A percentile compares a stretch with the other conserved stretches of the same genome.
These are phyloP conservation scores for Cystobasidiaceae sp. DNA, from an alignment of 1,284 basidiomycete species.

Conservation along the genomic window DNA sequence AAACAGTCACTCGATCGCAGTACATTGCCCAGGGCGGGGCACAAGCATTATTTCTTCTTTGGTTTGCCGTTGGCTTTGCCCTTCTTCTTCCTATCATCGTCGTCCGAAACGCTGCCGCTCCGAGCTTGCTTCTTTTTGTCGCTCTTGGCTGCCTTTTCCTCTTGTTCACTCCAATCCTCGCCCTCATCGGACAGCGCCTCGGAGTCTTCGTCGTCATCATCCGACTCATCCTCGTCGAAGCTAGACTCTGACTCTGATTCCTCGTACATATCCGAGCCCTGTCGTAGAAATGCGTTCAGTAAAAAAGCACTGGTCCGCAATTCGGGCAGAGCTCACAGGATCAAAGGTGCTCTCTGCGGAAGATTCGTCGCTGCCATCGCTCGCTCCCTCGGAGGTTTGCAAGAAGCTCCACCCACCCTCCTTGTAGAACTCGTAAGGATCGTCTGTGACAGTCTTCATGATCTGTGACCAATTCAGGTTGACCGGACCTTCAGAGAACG, in stretches of 20 bases:
- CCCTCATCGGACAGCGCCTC: constrained; percentile 45
- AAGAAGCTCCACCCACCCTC: constrained; percentile 95
- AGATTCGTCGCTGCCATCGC: constrained; percentile 40
- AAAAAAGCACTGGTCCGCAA: not conserved
- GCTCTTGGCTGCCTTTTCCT: constrained; percentile 73
- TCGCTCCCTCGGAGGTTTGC: constrained; percentile 43
- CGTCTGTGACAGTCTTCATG: constrained; percentile 70
- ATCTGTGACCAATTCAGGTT: constrained; percentile 98
- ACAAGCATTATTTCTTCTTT: constrained; percentile 7
- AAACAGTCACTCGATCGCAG: too few relatives aligned
- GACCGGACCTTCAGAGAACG: constrained; percentile 91
- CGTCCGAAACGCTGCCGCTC: constrained; percentile 62
- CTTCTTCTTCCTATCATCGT: constrained; percentile 64
- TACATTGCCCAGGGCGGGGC: not conserved
- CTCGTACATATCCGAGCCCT: constrained; percentile 29
- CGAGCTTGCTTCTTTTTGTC: constrained; percentile 53
- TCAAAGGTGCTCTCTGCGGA: constrained; percentile 39
- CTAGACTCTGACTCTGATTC: constrained; percentile 29
- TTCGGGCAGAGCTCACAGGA: constrained; percentile 17
- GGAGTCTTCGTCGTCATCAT: constrained; percentile 53
- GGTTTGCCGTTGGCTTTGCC: constrained; percentile 25
- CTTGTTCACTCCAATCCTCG: constrained; percentile 92
- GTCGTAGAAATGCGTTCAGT: not conserved
- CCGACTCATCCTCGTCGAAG: constrained; percentile 15
- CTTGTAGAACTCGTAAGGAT: constrained; percentile 92